Evolutionary conservation across 441 rosid genomes (phyloP), one percentile per base, ranked within the genome.

Genomic region (Sinapis alba): DNA sequence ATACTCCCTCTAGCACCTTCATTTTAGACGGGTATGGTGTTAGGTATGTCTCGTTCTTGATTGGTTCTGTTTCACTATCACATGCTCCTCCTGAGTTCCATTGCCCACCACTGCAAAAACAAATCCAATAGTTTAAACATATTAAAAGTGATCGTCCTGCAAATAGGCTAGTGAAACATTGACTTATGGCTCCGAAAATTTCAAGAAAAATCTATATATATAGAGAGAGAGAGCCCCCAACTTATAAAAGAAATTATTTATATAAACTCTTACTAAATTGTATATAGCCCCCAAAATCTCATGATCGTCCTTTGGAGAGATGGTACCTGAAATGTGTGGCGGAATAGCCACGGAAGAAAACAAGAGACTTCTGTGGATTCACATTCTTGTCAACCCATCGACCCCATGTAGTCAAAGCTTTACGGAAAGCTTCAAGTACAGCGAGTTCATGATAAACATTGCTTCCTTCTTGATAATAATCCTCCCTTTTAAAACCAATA

Each of bases 51-150:
- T 77, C 73, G 19, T 86, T 85, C 59, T 61, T 81, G 43, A 84
- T 83, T 12, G 96, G 94, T 61, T 82, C 88, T 6, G 83, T 87
- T 79, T 88, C 92, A 27, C 59, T 79, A 62, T 90, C 87, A 36
- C 97, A 88, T 75, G 83, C 84, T 58, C 97, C 94, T 58, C 92
- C 94, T 0, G 94, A 84, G 71, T 88, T 87, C 94, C 97, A 92
- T 69, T 78, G 87, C 27, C 91, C 96, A 45, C 90, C 93, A 47
- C 97, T 34, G 38, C 38, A 34, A 34, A 34, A 34, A 3, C 38
- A 34, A 34, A 34, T 34, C 38, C 0, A 34, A 0, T 34, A 0
- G 38, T 34, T 34, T 34, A 8, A 34, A 34, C 38, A 34, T n/a
- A n/a, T n/a, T n/a, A n/a, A n/a, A n/a, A n/a, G n/a, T n/a, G n/a